Evolutionary conservation across 2,329 filamentous ascomycete species (phyloP).

Genomic region (Sclerotinia minor): DNA sequence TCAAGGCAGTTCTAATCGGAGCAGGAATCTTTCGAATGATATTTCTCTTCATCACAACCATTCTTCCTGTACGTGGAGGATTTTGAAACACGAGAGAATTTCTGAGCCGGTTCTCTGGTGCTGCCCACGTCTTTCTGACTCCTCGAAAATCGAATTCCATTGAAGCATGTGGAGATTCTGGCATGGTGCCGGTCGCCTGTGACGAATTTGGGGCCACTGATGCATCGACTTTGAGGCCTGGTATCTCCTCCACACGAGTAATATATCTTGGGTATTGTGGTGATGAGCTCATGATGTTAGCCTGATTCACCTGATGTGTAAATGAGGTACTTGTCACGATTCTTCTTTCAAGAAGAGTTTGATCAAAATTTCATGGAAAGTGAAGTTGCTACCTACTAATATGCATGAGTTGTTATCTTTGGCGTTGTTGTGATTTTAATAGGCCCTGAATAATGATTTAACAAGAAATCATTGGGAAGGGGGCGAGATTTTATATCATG

Average conservation of each 20-base stretch:
- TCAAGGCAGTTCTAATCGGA: not conserved
- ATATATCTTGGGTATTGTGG: not conserved
- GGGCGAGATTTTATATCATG: not conserved
- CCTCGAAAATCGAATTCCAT: not conserved
- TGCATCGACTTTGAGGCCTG: not conserved
- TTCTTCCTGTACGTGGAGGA: not conserved
- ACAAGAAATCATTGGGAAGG: too few relatives aligned
- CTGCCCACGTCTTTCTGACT: not conserved
- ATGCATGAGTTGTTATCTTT: not conserved
- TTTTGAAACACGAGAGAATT: not conserved
- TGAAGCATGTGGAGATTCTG: not conserved
- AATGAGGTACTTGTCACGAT: not conserved
- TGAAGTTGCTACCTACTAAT: not conserved
- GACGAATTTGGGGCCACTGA: not conserved
- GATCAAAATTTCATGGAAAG: not conserved
- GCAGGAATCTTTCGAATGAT: not conserved
- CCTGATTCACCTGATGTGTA: not conserved
- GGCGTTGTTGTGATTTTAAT: not conserved
- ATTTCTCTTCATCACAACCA: constrained; percentile 1
- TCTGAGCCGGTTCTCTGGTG: not conserved
- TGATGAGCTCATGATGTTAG: not conserved
- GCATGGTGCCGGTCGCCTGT: not conserved
- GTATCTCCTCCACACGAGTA: not conserved
- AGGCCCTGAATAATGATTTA: not conserved
- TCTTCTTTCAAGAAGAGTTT: not conserved